These are phyloP conservation scores for Priceomyces medius DNA, from an alignment of 805 yeast species.

Conservation along the genomic window DNA sequence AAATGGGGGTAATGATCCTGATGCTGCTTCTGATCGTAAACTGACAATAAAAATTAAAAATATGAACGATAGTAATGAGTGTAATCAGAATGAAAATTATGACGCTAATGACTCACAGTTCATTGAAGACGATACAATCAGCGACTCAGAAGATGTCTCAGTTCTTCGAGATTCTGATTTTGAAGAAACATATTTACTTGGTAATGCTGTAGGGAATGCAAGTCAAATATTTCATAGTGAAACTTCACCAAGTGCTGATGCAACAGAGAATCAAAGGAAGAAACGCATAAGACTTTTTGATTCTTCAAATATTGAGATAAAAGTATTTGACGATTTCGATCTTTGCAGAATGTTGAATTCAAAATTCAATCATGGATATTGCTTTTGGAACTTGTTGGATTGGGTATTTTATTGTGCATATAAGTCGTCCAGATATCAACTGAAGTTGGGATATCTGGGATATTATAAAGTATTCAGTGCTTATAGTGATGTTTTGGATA, in stretches of 20 bases:
- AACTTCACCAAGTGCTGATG: neutral
- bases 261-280: neutral
- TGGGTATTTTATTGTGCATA: slow-evolving; percentile 41
- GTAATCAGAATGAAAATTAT: neutral
- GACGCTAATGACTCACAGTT: neutral
- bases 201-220: neutral
- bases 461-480: slow-evolving; percentile 25
- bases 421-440: slow-evolving; percentile 20
- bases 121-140: slow-evolving; percentile 7
- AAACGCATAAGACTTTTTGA: neutral
- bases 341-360: slow-evolving; percentile 25
- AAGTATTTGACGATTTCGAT: slow-evolving; percentile 33
- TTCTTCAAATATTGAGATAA: slow-evolving; percentile 7
- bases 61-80: neutral
- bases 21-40: no score
- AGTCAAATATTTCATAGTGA: neutral
- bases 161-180: neutral
- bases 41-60: neutral
- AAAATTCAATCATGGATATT: slow-evolving; percentile 15
- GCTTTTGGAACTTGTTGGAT: slow-evolving; percentile 29
- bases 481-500: slow-evolving; percentile 17
- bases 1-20: no score
- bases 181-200: neutral
- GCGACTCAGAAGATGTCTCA: slow-evolving; percentile 14
- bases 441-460: slow-evolving; percentile 12